Conservation (phyloP, 139 green algal species). For the Tetradesmus obliquus region DNA sequence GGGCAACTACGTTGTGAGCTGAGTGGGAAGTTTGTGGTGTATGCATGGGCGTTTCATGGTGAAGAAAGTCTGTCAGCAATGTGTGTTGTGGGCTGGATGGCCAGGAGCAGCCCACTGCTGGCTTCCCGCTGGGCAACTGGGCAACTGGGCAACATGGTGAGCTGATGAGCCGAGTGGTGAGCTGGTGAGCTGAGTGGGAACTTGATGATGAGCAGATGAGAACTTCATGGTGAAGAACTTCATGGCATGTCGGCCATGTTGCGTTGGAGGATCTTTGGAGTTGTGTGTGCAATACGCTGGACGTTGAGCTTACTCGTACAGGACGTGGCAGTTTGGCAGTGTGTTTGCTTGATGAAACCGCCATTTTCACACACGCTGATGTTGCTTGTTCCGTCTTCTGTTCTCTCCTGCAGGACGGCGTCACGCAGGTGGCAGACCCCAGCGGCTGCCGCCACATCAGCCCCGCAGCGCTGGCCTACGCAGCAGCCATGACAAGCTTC, state of each 20-base stretch:
- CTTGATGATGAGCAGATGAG: background rate
- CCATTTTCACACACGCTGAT: background rate
- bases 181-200: background rate
- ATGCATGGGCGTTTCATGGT: background rate
- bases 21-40: background rate
- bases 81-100: slow-evolving; percentile 48
- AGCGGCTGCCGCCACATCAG: slow-evolving; percentile 54
- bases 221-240: background rate
- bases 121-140: slow-evolving; percentile 55
- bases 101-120: slow-evolving; percentile 37
- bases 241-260: too few relatives aligned
- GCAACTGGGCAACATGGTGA: slow-evolving; percentile 2
- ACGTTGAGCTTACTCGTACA: too few relatives aligned
- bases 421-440: slow-evolving; percentile 42
- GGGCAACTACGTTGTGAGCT: slow-evolving; percentile 47
- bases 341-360: background rate
- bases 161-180: background rate
- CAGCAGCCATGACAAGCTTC: slow-evolving; percentile 43
- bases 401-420: slow-evolving; percentile 45
- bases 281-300: too few relatives aligned
- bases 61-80: background rate
- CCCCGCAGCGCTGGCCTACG: slow-evolving; percentile 38
- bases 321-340: background rate
- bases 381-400: background rate
- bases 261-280: too few relatives aligned